Percentiles rank a stretch among this genome's conserved stretches.
Conservation (phyloP, 805 yeast species). For the Pichia ethanolica region DNA sequence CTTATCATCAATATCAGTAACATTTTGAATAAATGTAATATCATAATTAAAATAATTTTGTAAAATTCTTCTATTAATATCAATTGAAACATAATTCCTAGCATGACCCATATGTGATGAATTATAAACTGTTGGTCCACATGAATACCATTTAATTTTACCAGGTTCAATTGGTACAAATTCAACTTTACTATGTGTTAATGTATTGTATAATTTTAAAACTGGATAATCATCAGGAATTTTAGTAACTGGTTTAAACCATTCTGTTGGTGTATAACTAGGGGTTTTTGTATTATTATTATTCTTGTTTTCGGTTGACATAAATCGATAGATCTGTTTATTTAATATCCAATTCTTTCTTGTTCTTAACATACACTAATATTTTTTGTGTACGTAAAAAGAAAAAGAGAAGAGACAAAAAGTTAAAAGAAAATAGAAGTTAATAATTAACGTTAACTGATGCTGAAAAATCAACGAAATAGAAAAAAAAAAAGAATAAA, state of each 20-base stretch:
- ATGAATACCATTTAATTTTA: constrained; percentile 87
- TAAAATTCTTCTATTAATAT: constrained; percentile 82
- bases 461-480: too few species aligned
- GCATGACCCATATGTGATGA: constrained; percentile 98
- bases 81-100: constrained; percentile 90
- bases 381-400: too few species aligned
- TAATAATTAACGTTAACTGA: too few species aligned
- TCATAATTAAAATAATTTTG: constrained; percentile 90
- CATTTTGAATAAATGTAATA: constrained; percentile 85
- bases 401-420: too few species aligned
- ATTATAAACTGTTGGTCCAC: constrained; percentile 98
- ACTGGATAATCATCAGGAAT: constrained; percentile 24
- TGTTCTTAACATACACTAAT: too few species aligned
- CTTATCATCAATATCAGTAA: constrained; percentile 97
- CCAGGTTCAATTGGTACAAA: constrained; percentile 63
- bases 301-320: neutral
- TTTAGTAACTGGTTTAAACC: constrained; percentile 25
- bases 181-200: constrained; percentile 72
- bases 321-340: neutral
- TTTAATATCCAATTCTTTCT: too few species aligned
- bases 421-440: too few species aligned
- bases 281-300: too few species aligned
- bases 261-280: constrained; percentile 17
- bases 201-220: constrained; percentile 69
- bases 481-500: too few species aligned